Evolutionary conservation across 805 yeast genomes (phyloP).

Genomic region (Zygosaccharomyces siamensis): DNA sequence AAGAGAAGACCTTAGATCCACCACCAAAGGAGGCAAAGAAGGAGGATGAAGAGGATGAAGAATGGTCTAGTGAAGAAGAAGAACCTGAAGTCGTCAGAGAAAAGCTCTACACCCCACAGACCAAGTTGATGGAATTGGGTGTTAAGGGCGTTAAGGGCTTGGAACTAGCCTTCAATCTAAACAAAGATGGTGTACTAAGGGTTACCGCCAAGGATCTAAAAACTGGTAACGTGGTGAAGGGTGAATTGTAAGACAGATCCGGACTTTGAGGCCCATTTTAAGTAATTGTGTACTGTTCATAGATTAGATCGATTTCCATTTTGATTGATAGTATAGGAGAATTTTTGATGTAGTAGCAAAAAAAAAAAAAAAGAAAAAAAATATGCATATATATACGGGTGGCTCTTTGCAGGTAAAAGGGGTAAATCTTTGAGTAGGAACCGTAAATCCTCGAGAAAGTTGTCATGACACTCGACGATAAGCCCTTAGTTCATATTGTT

Average conservation of each 20-base stretch:
- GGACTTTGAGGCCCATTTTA: background rate
- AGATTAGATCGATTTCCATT: conserved; percentile 3
- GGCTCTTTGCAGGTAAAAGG: no score
- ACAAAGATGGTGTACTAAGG: conserved; percentile 56
- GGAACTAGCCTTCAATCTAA: conserved; percentile 54
- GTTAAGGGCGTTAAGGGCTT: conserved; percentile 65
- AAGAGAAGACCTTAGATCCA: conserved; percentile 74
- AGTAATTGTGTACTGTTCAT: background rate
- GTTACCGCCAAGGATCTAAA: conserved; percentile 61
- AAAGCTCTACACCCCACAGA: conserved; percentile 68
- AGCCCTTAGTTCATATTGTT: conserved; percentile 27
- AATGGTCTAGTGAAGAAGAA: conserved; percentile 52
- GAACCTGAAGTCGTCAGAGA: conserved; percentile 85
- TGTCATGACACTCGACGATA: conserved; percentile 17
- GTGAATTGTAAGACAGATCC: conserved; percentile 37
- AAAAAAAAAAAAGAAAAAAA: background rate
- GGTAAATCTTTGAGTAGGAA: no score
- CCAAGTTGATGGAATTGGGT: conserved; percentile 71
- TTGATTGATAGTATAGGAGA: background rate
- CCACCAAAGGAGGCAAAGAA: conserved; percentile 51
- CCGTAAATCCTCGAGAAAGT: no score
- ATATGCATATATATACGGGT: background rate
- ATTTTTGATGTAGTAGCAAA: background rate
- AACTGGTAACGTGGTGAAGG: conserved; percentile 53
- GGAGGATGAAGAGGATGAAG: conserved; percentile 47